Conservation (phyloP, 2,329 filamentous ascomycete genomes). For the Myriosclerotinia duriaeana region DNA sequence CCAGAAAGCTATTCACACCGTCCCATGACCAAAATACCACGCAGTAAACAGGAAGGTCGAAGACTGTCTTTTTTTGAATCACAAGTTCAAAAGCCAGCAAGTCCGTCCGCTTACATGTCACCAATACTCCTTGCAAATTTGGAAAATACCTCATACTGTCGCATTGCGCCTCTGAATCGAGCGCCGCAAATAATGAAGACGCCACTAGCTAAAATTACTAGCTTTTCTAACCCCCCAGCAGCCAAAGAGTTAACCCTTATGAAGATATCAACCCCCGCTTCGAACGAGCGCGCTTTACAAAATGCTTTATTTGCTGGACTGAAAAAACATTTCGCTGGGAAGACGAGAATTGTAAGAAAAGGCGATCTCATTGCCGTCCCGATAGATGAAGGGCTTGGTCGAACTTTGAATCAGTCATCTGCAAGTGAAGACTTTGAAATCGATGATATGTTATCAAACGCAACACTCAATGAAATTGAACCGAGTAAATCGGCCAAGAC, state of each 20-base stretch:
- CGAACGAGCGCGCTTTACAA: slow-evolving; percentile 81
- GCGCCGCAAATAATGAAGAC: slow-evolving; percentile 50
- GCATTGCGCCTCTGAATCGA: slow-evolving; percentile 68
- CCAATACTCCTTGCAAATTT: slow-evolving; percentile 86
- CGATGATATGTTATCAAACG: slow-evolving; percentile 61
- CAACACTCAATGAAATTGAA: slow-evolving; percentile 51
- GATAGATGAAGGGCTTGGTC: slow-evolving; percentile 81
- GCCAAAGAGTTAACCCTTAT: slow-evolving; percentile 79
- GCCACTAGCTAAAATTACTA: slow-evolving; percentile 56
- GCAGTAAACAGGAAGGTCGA: slow-evolving; percentile 52
- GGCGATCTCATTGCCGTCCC: slow-evolving; percentile 88
- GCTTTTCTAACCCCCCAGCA: slow-evolving; percentile 56
- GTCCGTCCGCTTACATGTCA: slow-evolving; percentile 70
- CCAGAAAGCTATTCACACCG: slow-evolving; percentile 70
- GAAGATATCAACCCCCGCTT: slow-evolving; percentile 85
- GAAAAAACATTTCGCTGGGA: slow-evolving; percentile 84
- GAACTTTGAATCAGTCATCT: slow-evolving; percentile 73
- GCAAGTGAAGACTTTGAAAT: slow-evolving; percentile 60
- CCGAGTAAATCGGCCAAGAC: slow-evolving; percentile 41
- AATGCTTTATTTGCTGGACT: slow-evolving; percentile 82
- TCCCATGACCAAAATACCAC: slow-evolving; percentile 60
- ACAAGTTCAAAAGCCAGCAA: slow-evolving; percentile 60
- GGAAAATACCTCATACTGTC: slow-evolving; percentile 73
- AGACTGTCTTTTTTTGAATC: slow-evolving; percentile 65
- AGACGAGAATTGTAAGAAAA: slow-evolving; percentile 76